A percentile compares a stretch with the other conserved stretches of the same genome.
phyloP scores from a whole-genome alignment of 164 flowering plant species.

The Annona squamosa region DNA sequence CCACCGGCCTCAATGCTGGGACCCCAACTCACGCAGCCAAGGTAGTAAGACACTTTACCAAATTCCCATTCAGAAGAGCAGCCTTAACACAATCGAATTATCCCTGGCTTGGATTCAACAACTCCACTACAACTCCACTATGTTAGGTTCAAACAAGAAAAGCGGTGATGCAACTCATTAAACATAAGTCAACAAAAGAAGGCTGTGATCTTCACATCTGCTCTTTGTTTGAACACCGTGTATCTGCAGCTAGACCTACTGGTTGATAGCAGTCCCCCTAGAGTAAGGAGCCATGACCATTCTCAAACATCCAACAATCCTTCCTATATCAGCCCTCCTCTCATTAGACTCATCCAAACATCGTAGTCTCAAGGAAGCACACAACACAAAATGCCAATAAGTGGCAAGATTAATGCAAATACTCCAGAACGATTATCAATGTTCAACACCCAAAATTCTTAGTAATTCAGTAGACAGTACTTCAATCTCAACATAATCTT shows the following conservation, averaged over 20 bases:
- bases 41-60: too few species aligned
- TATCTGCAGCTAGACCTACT: not conserved
- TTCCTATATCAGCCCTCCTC: not conserved
- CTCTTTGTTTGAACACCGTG: not conserved
- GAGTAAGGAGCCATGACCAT: not conserved
- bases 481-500: slow-evolving; percentile 66
- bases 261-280: not conserved
- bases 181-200: not conserved
- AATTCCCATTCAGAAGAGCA: too few species aligned
- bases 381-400: not conserved
- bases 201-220: not conserved
- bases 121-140: not conserved
- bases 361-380: not conserved
- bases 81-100: not conserved
- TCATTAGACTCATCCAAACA: not conserved
- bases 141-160: not conserved
- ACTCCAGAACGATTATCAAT: not conserved
- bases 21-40: not conserved
- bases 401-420: not conserved
- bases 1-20: not conserved
- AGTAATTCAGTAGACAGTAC: slow-evolving; percentile 73
- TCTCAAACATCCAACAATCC: not conserved
- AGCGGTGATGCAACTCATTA: not conserved
- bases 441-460: slow-evolving; percentile 7
- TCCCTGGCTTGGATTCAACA: not conserved